Percentiles rank a stretch among this genome's conserved stretches.
These are phyloP conservation scores for Rhododendron williamsianum DNA, from an alignment of 148 eudicot genomes.

Conservation along the genomic window DNA sequence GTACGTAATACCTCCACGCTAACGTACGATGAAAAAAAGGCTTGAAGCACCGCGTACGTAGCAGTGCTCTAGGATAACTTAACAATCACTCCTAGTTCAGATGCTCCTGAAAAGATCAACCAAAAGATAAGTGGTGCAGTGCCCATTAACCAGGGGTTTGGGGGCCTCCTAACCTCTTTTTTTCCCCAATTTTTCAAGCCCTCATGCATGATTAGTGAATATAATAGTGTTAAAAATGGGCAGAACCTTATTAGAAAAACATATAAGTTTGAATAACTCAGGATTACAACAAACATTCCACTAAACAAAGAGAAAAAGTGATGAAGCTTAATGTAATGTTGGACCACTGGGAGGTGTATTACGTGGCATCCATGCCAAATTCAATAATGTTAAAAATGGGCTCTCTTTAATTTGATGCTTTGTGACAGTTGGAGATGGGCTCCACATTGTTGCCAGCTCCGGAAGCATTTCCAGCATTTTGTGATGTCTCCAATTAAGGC, in stretches of 20 bases:
- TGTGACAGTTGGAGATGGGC: not conserved
- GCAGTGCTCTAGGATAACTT: not conserved
- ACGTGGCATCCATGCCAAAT: constrained; percentile 8
- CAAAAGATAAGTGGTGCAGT: not conserved
- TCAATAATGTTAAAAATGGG: not conserved
- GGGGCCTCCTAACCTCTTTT: not conserved
- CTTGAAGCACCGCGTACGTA: not conserved
- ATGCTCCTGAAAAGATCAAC: not conserved
- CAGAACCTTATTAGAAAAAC: constrained; percentile 1
- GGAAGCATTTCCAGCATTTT: constrained; percentile 5
- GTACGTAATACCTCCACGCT: not conserved
- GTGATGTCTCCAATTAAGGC: not conserved
- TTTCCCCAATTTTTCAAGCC: not conserved
- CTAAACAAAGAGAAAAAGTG: constrained; percentile 1
- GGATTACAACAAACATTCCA: constrained; percentile 3
- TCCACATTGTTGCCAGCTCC: not conserved
- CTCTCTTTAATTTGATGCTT: not conserved
- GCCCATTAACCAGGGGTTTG: not conserved
- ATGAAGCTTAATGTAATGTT: not conserved
- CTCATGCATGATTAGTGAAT: not conserved
- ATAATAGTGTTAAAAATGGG: not conserved
- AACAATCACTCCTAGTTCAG: not conserved
- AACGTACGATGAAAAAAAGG: too few species aligned
- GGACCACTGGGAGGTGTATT: not conserved
- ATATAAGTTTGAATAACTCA: not conserved